phyloP scores from a whole-genome alignment of 805 yeast genomes.

The Candida fluviatilis region DNA sequence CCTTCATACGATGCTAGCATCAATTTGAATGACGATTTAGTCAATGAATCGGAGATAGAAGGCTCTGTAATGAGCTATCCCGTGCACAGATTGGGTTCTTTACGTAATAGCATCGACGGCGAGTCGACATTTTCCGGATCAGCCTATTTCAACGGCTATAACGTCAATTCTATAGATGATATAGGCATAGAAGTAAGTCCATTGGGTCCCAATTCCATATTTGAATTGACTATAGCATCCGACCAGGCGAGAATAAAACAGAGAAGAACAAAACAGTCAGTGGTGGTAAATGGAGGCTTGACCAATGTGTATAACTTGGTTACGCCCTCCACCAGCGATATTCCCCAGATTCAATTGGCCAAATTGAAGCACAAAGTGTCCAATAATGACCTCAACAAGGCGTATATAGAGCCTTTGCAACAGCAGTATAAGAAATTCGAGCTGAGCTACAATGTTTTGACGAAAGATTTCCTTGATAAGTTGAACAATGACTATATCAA shows the following conservation, averaged over 20 bases:
- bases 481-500: conserved; percentile 16
- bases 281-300: conserved; percentile 39
- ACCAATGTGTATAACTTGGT: conserved; percentile 42
- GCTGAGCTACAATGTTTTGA: conserved; percentile 31
- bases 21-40: conserved; percentile 33
- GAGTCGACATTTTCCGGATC: conserved; percentile 28
- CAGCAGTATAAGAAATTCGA: conserved; percentile 34
- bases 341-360: conserved; percentile 69
- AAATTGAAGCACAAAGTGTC: conserved; percentile 24
- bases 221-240: conserved; percentile 64
- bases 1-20: conserved; percentile 19
- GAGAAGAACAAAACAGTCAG: conserved; percentile 31
- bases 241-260: conserved; percentile 35
- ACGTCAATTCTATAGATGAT: conserved; percentile 10
- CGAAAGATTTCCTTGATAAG: conserved; percentile 32
- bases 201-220: conserved; percentile 71
- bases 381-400: conserved; percentile 15
- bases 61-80: conserved; percentile 13
- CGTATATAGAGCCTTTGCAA: conserved; percentile 15
- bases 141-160: conserved; percentile 18
- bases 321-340: conserved; percentile 76
- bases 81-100: conserved; percentile 11
- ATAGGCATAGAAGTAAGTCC: conserved; percentile 40
- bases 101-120: conserved; percentile 27
- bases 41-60: conserved; percentile 21